phyloP scores from a whole-genome alignment of 805 yeast species.

The Sugiyamaella qingdaonensis region DNA sequence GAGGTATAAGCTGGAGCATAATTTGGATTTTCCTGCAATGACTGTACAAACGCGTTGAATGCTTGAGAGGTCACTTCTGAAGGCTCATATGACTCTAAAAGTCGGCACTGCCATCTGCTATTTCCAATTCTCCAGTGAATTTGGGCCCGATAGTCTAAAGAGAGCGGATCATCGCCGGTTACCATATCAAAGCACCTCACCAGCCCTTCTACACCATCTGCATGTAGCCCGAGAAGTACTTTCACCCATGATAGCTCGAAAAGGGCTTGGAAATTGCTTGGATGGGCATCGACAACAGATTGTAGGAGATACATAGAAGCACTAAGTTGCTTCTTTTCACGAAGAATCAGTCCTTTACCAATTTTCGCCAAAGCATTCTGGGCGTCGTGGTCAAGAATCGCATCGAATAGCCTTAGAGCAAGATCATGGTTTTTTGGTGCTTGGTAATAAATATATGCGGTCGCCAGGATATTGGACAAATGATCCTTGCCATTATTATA shows the following conservation, averaged over 20 bases:
- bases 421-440: conserved; percentile 82
- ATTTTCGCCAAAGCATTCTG: conserved; percentile 58
- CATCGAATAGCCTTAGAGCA: conserved; percentile 69
- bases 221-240: conserved; percentile 48
- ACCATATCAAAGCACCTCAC: conserved; percentile 40
- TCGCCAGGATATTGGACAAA: conserved; percentile 62
- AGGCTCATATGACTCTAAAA: conserved; percentile 21
- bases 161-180: conserved; percentile 48
- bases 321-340: conserved; percentile 56
- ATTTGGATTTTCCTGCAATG: conserved; percentile 59
- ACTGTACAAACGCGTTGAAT: conserved; percentile 48
- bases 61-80: conserved; percentile 41
- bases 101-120: conserved; percentile 41
- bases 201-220: conserved; percentile 51
- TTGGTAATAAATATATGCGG: conserved; percentile 75
- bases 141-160: conserved; percentile 54
- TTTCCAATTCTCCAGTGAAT: conserved; percentile 72
- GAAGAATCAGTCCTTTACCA: conserved; percentile 76
- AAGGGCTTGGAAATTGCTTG: conserved; percentile 56
- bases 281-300: conserved; percentile 45
- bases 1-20: conserved; percentile 79
- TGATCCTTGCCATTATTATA: conserved; percentile 53
- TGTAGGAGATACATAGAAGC: conserved; percentile 53
- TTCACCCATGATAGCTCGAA: conserved; percentile 78
- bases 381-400: conserved; percentile 46